These are phyloP conservation scores for Fusarium setosum DNA, from an alignment of 2,329 filamentous ascomycete genomes.

Conservation along the genomic window DNA sequence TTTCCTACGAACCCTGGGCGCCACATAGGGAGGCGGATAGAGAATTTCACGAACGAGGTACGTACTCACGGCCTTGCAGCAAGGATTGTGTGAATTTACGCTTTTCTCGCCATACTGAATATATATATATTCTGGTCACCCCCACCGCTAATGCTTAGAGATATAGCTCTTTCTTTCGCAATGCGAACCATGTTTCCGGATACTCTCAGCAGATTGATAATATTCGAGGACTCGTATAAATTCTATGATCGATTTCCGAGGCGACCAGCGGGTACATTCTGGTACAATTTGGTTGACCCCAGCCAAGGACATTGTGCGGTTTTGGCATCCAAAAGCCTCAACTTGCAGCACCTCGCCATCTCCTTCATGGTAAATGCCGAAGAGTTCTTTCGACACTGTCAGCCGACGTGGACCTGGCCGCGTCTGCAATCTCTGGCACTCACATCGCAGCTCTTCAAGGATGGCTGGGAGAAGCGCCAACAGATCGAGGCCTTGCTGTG, in stretches of 20 bases:
- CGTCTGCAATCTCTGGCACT: slow-evolving; percentile 46
- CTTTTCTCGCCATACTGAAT: too few relatives aligned
- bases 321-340: slow-evolving; percentile 43
- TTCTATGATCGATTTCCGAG: slow-evolving; percentile 22
- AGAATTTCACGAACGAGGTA: slow-evolving; percentile 29
- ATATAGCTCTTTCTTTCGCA: not conserved
- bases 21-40: slow-evolving; percentile 23
- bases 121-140: not conserved
- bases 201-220: slow-evolving; percentile 37
- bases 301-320: slow-evolving; percentile 15
- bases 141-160: slow-evolving; percentile 16
- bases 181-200: slow-evolving; percentile 32
- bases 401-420: slow-evolving; percentile 42
- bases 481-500: slow-evolving; percentile 39
- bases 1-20: slow-evolving; percentile 50
- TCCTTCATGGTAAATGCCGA: slow-evolving; percentile 44
- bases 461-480: slow-evolving; percentile 11
- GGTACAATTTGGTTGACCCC: slow-evolving; percentile 12
- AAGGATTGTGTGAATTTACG: too few relatives aligned
- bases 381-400: slow-evolving; percentile 42
- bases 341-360: slow-evolving; percentile 44
- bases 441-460: slow-evolving; percentile 45
- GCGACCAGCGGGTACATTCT: not conserved
- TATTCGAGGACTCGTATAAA: slow-evolving; percentile 45
- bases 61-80: slow-evolving; percentile 36